Evolutionary conservation across 2,329 filamentous ascomycete species (phyloP), one percentile per base, ranked within the genome.

Genomic region (Reticulascus tulasneorum): DNA sequence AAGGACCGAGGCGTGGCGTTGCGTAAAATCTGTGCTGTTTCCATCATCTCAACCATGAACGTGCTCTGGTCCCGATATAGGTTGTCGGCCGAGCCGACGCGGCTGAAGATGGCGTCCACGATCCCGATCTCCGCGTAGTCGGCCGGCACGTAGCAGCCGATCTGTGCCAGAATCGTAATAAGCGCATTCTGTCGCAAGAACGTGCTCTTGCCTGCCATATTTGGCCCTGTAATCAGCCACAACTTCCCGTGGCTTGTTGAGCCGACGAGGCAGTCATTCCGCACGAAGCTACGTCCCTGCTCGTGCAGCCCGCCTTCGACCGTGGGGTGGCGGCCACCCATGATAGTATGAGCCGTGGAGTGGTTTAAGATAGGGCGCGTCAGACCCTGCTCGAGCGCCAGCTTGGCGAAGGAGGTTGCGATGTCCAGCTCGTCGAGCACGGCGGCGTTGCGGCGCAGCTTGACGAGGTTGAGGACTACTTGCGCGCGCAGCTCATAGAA

Each of bases 31-130:
- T 84, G 75, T 2, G 91, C 90, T 15, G 93, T 95, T 63, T 98
- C 93, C 3, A 96, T 75, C 93, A 98, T 98, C 65, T 98, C 93
- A 2, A 97, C 88, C 93, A 98, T 97, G 62, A 98, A 98, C 0
- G 94, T 98, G 35, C 88, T 95, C 60, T 97, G 90, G 64, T 95
- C 86, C 33, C 81, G 79, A 65, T 86, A 96, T n/a, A 98, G 71
- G 56, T 95, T 91, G 59, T 98, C 94, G 2, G 91, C 93, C 1
- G 89, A 94, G 2, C 93, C 93, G 16, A 94, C 84, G 55, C 93
- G 86, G 55, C 84, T 93, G 67, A 94, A 97, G 35, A 98, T 84
- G 52, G 91, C 88, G 63, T 98, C 93, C n/a, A 96, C 89, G 27
- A 98, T 71, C 2, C 91, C 90, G 18, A 98, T 73, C 50, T 87